Evolutionary conservation across 2,329 filamentous ascomycete genomes (phyloP).

Genomic region (Aspergillus caelatus): DNA sequence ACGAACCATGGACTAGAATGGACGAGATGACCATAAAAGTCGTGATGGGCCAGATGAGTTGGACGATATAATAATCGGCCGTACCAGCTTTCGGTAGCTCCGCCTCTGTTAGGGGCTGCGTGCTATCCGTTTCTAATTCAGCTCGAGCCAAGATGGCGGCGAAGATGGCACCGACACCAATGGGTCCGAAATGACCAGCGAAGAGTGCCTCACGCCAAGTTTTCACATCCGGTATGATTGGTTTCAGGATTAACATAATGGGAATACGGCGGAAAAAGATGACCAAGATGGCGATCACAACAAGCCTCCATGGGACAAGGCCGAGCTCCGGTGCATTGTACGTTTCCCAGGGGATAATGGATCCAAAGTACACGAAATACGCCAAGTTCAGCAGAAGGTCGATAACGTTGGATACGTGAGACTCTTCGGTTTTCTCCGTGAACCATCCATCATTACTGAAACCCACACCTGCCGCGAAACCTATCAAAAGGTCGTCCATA

Average conservation of each 20-base stretch:
- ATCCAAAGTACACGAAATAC: constrained; percentile 97
- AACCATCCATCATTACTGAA: constrained; percentile 99
- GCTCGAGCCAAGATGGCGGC: constrained; percentile 89
- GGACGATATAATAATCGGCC: constrained; percentile 71
- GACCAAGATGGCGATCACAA: constrained; percentile 92
- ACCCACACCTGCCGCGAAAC: constrained; percentile 93
- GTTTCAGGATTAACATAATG: constrained; percentile 88
- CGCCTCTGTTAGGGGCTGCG: constrained; percentile 70
- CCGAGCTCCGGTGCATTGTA: constrained; percentile 78
- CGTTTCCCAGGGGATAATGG: constrained; percentile 94
- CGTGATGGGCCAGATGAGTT: constrained; percentile 92
- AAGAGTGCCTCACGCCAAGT: constrained; percentile 98
- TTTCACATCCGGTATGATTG: constrained; percentile 93
- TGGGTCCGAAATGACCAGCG: constrained; percentile 95
- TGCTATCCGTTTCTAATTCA: constrained; percentile 77
- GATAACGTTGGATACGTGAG: constrained; percentile 98
- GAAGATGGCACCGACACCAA: constrained; percentile 95
- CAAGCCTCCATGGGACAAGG: constrained; percentile 81
- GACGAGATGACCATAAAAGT: constrained; percentile 93
- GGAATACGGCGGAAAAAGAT: constrained; percentile 95
- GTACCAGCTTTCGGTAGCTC: constrained; percentile 56
- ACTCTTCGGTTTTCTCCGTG: constrained; percentile 95
- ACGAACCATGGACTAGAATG: constrained; percentile 96
- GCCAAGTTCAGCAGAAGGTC: constrained; percentile 94
- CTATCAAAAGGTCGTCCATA: constrained; percentile 89